Percentiles rank a stretch among this genome's conserved stretches.
These are phyloP conservation scores for Beauveria australis DNA, from an alignment of 2,329 filamentous ascomycete species.

Conservation along the genomic window DNA sequence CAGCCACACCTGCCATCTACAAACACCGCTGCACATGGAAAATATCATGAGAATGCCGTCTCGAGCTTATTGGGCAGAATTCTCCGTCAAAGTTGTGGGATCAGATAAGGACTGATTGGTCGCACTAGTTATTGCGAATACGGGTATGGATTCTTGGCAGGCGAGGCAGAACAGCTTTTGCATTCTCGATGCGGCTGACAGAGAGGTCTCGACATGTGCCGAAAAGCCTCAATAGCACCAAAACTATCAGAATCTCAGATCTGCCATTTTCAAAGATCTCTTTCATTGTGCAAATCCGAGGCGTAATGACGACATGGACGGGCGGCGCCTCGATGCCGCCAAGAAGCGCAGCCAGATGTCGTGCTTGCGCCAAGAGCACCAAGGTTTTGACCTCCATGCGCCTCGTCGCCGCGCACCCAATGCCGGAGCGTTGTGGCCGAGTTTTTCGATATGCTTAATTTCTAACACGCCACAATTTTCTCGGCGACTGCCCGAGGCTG, in stretches of 20 bases:
- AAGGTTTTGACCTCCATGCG: neutral
- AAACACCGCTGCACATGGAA: neutral
- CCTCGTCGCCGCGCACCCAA: neutral
- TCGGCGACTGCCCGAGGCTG: too few relatives aligned
- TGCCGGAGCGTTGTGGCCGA: neutral
- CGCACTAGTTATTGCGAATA: neutral
- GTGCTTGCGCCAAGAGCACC: constrained; percentile 8
- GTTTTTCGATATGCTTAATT: neutral
- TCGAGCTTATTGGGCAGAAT: too few relatives aligned
- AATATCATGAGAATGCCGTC: too few relatives aligned
- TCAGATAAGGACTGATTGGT: too few relatives aligned
- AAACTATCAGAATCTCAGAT: too few relatives aligned
- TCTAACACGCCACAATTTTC: too few relatives aligned
- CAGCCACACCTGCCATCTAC: neutral
- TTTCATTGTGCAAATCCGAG: constrained; percentile 2
- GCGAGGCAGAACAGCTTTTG: neutral
- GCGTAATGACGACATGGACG: constrained; percentile 7
- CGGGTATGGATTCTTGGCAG: neutral
- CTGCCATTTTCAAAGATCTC: neutral
- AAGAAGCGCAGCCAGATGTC: constrained; percentile 7
- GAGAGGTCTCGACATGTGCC: too few relatives aligned
- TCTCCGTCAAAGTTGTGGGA: too few relatives aligned
- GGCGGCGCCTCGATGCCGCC: neutral
- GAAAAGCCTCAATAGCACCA: too few relatives aligned
- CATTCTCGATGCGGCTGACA: too few relatives aligned